A percentile compares a stretch with the other conserved stretches of the same genome.
phyloP scores from a whole-genome alignment of 2,329 filamentous ascomycete species.

The Alternaria panax region DNA sequence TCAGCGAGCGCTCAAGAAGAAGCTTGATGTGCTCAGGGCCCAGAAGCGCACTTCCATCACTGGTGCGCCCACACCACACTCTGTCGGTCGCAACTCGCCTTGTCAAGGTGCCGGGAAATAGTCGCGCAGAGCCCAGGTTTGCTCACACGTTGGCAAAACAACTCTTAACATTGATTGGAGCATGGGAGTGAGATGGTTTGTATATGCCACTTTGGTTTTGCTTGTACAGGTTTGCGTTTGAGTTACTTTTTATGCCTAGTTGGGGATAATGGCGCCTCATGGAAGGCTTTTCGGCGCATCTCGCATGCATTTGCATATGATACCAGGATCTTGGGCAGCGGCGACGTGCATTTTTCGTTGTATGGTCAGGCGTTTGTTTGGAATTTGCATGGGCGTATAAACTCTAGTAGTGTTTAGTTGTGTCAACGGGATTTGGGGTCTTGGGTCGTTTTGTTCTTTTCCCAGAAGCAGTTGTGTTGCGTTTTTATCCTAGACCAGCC shows the following conservation, averaged over 20 bases:
- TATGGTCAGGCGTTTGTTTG: slow-evolving; percentile 1
- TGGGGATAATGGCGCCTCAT: slow-evolving; percentile 2
- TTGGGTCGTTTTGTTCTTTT: no score
- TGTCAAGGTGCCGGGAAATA: slow-evolving; percentile 33
- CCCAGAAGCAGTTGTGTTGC: no score
- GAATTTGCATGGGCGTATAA: not conserved
- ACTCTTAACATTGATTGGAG: slow-evolving; percentile 7
- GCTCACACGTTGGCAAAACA: not conserved
- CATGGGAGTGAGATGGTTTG: not conserved
- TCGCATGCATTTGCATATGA: slow-evolving; percentile 31
- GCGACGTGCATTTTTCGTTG: not conserved
- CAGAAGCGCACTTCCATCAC: slow-evolving; percentile 48
- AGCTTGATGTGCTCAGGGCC: slow-evolving; percentile 52
- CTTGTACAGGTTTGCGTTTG: not conserved
- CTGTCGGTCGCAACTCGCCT: slow-evolving; percentile 42
- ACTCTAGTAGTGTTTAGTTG: no score
- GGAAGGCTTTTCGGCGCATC: not conserved
- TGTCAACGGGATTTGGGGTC: no score
- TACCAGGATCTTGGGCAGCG: slow-evolving; percentile 22
- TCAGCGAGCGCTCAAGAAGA: slow-evolving; percentile 54
- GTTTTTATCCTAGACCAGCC: no score
- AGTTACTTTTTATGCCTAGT: not conserved
- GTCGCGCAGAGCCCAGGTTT: not conserved
- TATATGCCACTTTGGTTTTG: not conserved
- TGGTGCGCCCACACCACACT: slow-evolving; percentile 39